A percentile compares a stretch with the other conserved stretches of the same genome.
Conservation (phyloP, 2,329 filamentous ascomycete species). For the Colletotrichum paranaense region DNA sequence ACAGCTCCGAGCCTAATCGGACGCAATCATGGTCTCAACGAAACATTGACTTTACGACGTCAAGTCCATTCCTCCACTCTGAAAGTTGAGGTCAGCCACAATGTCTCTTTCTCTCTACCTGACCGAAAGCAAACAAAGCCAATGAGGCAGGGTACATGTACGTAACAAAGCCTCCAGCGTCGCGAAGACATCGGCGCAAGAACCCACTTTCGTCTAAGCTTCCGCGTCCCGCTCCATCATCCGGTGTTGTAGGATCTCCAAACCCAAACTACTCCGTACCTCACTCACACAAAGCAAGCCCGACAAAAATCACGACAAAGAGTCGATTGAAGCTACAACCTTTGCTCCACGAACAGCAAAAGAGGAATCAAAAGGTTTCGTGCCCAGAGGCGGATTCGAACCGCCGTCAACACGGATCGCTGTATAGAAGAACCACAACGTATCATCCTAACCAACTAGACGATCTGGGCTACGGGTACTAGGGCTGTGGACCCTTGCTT, state of each 20-base stretch:
- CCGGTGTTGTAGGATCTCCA: not conserved
- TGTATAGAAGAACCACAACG: constrained; percentile 33
- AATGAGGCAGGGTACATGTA: too few species aligned
- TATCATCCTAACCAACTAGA: constrained; percentile 37
- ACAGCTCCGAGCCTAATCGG: not conserved
- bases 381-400: constrained; percentile 36
- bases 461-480: constrained; percentile 23
- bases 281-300: too few species aligned
- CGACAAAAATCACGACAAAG: not conserved
- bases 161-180: not conserved
- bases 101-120: not conserved
- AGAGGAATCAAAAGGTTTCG: not conserved
- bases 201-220: not conserved
- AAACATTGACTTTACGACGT: not conserved
- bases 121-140: not conserved
- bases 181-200: not conserved
- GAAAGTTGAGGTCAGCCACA: not conserved
- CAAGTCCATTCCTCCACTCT: not conserved
- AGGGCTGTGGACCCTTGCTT: not conserved
- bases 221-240: not conserved
- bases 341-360: not conserved
- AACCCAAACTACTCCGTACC: too few species aligned
- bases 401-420: constrained; percentile 35
- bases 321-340: too few species aligned
- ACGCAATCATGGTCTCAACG: not conserved